Conservation (phyloP, 1,139 yeast species). For the Taiozyma sp. region DNA sequence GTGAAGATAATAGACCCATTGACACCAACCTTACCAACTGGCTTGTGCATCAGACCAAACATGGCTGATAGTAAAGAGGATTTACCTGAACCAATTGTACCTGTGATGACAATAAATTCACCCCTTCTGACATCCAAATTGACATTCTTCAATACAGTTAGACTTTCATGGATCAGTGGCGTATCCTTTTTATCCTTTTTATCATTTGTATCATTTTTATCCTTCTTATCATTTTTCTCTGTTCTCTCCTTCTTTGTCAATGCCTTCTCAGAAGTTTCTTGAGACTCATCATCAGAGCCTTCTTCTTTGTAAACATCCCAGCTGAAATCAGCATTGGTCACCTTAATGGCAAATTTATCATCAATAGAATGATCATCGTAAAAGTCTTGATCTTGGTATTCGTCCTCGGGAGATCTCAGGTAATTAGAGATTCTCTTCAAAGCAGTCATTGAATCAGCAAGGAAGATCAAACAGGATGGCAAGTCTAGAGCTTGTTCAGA, state of each 20-base stretch:
- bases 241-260: neutral
- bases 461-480: conserved; percentile 46
- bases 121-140: conserved; percentile 28
- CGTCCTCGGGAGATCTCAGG: conserved; percentile 34
- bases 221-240: conserved; percentile 5
- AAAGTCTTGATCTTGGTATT: conserved; percentile 19
- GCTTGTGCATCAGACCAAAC: conserved; percentile 37
- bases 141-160: conserved; percentile 18
- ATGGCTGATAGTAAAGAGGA: conserved; percentile 37
- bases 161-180: conserved; percentile 3
- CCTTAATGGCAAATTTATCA: conserved; percentile 34
- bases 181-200: conserved; percentile 7
- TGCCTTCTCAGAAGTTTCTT: neutral
- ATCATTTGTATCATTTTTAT: neutral
- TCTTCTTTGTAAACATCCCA: conserved; percentile 49
- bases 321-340: conserved; percentile 50
- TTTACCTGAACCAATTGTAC: conserved; percentile 38
- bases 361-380: conserved; percentile 22
- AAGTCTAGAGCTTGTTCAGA: conserved; percentile 65
- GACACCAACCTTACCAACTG: conserved; percentile 33
- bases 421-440: conserved; percentile 49
- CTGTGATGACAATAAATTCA: conserved; percentile 36
- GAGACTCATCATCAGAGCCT: neutral
- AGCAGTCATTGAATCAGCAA: conserved; percentile 61
- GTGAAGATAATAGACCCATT: conserved; percentile 26